phyloP scores from a whole-genome alignment of 345 rosid genomes.

The Gossypium sturtianum region DNA sequence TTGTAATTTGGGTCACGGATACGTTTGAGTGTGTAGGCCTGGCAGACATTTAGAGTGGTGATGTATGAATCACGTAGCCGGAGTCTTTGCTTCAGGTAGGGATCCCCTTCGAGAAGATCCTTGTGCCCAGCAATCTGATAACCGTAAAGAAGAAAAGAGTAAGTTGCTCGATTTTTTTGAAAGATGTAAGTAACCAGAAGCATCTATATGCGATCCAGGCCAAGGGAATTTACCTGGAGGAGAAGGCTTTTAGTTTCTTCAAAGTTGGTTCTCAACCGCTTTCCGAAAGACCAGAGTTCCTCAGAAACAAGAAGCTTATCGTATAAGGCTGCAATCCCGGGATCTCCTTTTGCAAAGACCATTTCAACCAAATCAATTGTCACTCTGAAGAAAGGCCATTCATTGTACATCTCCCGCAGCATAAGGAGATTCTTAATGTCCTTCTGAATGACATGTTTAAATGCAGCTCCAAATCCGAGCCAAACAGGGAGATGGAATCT shows the following conservation, averaged over 20 bases:
- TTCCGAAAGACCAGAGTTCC: constrained; percentile 75
- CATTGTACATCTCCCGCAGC: constrained; percentile 85
- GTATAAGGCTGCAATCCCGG: constrained; percentile 75
- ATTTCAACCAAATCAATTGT: constrained; percentile 94
- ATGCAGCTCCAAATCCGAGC: constrained; percentile 95
- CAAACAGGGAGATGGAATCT: constrained; percentile 97
- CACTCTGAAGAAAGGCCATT: constrained; percentile 95
- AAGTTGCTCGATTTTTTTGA: background rate
- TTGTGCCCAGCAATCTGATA: constrained; percentile 85
- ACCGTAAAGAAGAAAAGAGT: background rate
- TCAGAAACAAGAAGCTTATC: constrained; percentile 87
- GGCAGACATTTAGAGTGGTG: constrained; percentile 89
- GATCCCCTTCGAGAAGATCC: constrained; percentile 96
- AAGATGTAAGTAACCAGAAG: background rate
- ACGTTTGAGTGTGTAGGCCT: constrained; percentile 89
- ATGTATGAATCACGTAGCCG: constrained; percentile 91
- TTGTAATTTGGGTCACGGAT: constrained; percentile 80
- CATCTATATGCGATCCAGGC: background rate
- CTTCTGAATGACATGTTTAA: constrained; percentile 60
- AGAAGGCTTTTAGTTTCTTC: constrained; percentile 84
- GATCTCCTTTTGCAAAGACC: constrained; percentile 99
- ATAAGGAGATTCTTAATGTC: constrained; percentile 69
- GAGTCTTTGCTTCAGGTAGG: constrained; percentile 90
- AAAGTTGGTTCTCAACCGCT: constrained; percentile 54
- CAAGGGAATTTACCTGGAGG: constrained; percentile 56